Percentiles rank a stretch among this genome's conserved stretches.
phyloP scores from a whole-genome alignment of 106 monocot species.

The Dendrobium nobile region DNA sequence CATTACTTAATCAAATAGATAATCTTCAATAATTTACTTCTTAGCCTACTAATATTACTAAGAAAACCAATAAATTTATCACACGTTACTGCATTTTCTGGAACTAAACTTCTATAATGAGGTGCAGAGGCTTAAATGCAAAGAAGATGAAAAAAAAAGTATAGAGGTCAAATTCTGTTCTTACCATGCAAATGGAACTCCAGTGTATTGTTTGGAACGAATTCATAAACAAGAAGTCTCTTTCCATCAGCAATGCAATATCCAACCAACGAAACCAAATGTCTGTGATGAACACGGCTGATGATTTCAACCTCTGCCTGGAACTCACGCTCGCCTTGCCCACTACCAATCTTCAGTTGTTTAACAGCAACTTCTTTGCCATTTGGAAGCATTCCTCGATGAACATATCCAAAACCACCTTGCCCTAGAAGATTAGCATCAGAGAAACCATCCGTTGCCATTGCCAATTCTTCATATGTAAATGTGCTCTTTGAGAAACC shows the following conservation, averaged over 20 bases:
- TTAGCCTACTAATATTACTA: neutral
- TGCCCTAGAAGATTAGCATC: conserved; percentile 54
- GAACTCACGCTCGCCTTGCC: conserved; percentile 59
- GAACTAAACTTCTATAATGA: neutral
- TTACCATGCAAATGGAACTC: conserved; percentile 68
- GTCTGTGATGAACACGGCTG: conserved; percentile 63
- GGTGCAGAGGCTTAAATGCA: neutral
- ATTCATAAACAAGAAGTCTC: conserved; percentile 76
- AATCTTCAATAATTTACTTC: neutral
- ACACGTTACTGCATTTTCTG: neutral
- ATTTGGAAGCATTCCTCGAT: conserved; percentile 51
- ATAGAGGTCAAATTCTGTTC: neutral
- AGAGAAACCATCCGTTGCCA: conserved; percentile 50
- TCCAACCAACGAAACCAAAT: conserved; percentile 68
- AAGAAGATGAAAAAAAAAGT: neutral
- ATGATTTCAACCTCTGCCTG: conserved; percentile 63
- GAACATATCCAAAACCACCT: conserved; percentile 73
- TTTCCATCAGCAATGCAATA: conserved; percentile 56
- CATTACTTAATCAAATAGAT: neutral
- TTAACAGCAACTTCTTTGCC: conserved; percentile 70
- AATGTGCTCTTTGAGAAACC: conserved; percentile 45
- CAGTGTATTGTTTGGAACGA: conserved; percentile 49
- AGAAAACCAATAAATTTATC: neutral
- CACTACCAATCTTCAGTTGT: conserved; percentile 56
- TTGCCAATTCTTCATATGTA: conserved; percentile 41